Conservation (phyloP, 805 yeast species). For the Kurtzmaniella fragi region DNA sequence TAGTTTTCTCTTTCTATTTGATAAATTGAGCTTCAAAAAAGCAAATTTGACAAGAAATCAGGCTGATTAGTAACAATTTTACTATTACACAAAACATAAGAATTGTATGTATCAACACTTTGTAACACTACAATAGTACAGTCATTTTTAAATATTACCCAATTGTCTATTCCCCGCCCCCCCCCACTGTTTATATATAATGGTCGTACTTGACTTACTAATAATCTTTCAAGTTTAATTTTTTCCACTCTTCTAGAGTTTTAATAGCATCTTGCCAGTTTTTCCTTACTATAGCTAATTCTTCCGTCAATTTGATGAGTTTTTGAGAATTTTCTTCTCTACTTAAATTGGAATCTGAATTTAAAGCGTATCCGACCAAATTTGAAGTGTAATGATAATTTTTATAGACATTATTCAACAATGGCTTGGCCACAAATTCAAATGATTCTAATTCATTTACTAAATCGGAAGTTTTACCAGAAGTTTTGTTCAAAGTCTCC, state of each 20-base stretch:
- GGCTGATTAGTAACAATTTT: no score
- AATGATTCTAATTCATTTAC: slow-evolving; percentile 28
- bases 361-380: slow-evolving; percentile 7
- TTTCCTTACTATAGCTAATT: slow-evolving; percentile 24
- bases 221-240: neutral
- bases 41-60: no score
- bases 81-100: no score
- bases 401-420: slow-evolving; percentile 27
- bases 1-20: no score
- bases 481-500: slow-evolving; percentile 10
- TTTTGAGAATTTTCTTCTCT: slow-evolving; percentile 10
- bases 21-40: no score
- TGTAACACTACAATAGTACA: no score
- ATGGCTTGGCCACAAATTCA: slow-evolving; percentile 29
- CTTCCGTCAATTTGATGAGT: slow-evolving; percentile 22
- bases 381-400: slow-evolving; percentile 26
- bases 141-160: no score
- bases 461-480: slow-evolving; percentile 14
- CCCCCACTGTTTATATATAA: no score
- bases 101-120: no score
- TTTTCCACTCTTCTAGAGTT: slow-evolving; percentile 37
- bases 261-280: slow-evolving; percentile 38
- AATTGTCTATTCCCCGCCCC: no score
- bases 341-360: slow-evolving; percentile 2
- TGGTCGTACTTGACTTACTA: no score